These are phyloP conservation scores for Ciborinia camelliae DNA, from an alignment of 2,329 filamentous ascomycete genomes.

Conservation along the genomic window DNA sequence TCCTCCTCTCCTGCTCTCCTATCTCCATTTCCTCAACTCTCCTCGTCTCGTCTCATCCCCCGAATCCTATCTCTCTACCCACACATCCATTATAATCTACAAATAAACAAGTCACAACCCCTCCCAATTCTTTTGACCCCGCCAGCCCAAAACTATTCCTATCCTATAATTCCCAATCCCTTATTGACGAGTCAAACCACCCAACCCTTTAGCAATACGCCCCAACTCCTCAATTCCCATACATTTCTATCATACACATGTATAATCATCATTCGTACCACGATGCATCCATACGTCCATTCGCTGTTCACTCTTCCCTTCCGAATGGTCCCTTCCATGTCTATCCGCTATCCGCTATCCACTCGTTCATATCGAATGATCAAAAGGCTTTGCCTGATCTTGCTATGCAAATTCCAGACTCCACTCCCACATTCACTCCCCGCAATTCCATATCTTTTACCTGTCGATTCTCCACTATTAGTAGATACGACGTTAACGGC, in stretches of 20 bases:
- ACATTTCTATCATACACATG: constrained; percentile 11
- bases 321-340: background rate
- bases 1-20: background rate
- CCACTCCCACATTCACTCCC: background rate
- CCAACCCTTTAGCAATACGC: background rate
- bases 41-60: background rate
- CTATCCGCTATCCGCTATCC: background rate
- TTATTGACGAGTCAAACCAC: background rate
- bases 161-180: background rate
- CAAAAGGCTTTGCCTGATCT: background rate
- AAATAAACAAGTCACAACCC: background rate
- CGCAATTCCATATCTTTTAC: background rate
- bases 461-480: background rate
- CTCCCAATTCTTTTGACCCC: background rate
- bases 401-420: background rate
- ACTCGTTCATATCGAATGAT: background rate
- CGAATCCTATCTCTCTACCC: no score
- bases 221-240: background rate
- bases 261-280: constrained; percentile 7
- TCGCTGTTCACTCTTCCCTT: background rate
- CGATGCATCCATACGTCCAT: background rate
- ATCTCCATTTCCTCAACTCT: background rate
- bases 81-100: background rate
- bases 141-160: background rate
- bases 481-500: background rate